Conservation (phyloP, 2,329 filamentous ascomycete genomes). For the Pseudocercospora pini-densiflorae region DNA sequence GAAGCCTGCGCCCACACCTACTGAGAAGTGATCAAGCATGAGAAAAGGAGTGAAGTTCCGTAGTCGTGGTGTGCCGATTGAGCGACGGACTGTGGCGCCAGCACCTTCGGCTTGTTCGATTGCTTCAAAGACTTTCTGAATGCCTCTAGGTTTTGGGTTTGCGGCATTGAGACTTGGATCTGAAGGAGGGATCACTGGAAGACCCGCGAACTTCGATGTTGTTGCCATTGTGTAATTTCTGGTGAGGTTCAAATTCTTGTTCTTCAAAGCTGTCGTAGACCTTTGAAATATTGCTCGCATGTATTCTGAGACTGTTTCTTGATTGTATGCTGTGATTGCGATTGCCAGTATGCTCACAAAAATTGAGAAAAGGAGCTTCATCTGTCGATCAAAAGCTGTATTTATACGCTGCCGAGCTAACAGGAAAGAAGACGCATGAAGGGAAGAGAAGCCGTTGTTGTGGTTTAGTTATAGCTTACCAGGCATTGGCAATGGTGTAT, state of each 20-base stretch:
- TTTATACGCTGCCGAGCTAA: slow-evolving; percentile 17
- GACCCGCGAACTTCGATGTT: slow-evolving; percentile 47
- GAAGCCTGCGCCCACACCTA: slow-evolving; percentile 68
- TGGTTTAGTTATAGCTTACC: slow-evolving; percentile 12
- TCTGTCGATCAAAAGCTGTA: slow-evolving; percentile 11
- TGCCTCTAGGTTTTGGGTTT: slow-evolving; percentile 73
- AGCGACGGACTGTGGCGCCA: slow-evolving; percentile 83
- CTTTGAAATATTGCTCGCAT: slow-evolving; percentile 46
- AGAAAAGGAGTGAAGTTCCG: slow-evolving; percentile 90
- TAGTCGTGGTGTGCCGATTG: slow-evolving; percentile 81
- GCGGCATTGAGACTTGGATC: slow-evolving; percentile 52
- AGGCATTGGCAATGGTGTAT: slow-evolving; percentile 6
- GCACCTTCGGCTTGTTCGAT: slow-evolving; percentile 86
- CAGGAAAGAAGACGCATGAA: slow-evolving; percentile 19
- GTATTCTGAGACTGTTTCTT: slow-evolving; percentile 37
- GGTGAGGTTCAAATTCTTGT: slow-evolving; percentile 37
- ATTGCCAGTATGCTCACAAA: slow-evolving; percentile 50
- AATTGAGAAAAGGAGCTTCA: slow-evolving; percentile 42
- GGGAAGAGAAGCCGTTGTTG: slow-evolving; percentile 11
- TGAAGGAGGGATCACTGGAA: slow-evolving; percentile 54
- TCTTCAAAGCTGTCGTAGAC: slow-evolving; percentile 31
- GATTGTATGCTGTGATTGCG: slow-evolving; percentile 34
- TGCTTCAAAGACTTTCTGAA: slow-evolving; percentile 82
- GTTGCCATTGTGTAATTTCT: slow-evolving; percentile 38
- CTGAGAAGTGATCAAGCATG: slow-evolving; percentile 85